A percentile compares a stretch with the other conserved stretches of the same genome.
These are phyloP conservation scores for Colletotrichum tanaceti DNA, from an alignment of 2,329 filamentous ascomycete genomes.

Conservation along the genomic window DNA sequence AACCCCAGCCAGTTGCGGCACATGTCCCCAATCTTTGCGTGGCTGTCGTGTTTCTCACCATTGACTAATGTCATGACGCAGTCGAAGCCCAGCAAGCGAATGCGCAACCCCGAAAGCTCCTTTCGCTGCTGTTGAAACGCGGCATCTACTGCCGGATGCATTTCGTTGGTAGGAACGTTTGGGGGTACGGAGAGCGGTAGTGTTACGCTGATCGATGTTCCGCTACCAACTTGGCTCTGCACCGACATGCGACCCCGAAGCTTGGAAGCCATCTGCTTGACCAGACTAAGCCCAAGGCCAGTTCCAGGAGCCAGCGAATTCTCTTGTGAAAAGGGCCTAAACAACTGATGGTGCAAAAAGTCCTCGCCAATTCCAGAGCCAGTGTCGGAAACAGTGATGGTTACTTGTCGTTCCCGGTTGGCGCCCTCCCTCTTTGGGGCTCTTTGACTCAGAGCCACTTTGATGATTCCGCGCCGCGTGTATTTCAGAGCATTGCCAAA, in stretches of 20 bases:
- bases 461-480: conserved; percentile 49
- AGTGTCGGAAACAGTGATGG: conserved; percentile 68
- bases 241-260: conserved; percentile 70
- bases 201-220: conserved; percentile 51
- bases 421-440: not conserved
- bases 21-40: conserved; percentile 29
- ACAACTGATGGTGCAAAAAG: conserved; percentile 71
- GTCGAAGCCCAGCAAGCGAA: conserved; percentile 6
- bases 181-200: conserved; percentile 43
- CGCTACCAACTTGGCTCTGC: conserved; percentile 54
- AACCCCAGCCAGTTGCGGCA: conserved; percentile 20
- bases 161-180: not conserved
- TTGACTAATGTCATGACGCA: not conserved
- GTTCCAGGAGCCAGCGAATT: conserved; percentile 68
- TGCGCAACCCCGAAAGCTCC: not conserved
- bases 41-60: not conserved
- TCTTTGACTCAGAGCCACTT: not conserved
- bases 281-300: conserved; percentile 73
- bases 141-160: not conserved
- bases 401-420: conserved; percentile 42
- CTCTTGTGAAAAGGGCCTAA: conserved; percentile 73
- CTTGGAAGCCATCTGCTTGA: conserved; percentile 68
- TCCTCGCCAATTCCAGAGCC: conserved; percentile 73
- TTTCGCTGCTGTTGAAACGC: conserved; percentile 41
- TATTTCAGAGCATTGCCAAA: conserved; percentile 61